Percentiles rank a stretch among this genome's conserved stretches.
These are phyloP conservation scores for Aethionema arabicum DNA, from an alignment of 345 rosid genomes.

Conservation along the genomic window DNA sequence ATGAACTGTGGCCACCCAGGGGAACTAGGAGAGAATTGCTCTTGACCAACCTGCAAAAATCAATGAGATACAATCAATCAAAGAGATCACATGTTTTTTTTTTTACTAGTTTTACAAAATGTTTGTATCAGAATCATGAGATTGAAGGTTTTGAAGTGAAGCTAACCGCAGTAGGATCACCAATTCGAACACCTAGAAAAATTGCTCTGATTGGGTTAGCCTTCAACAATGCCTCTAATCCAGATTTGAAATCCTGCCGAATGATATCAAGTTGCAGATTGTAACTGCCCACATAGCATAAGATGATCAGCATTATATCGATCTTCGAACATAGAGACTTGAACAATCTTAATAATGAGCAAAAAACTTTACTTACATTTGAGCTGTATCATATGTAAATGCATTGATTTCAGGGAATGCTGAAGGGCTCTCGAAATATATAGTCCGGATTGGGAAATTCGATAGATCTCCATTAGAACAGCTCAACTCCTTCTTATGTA, in stretches of 20 bases:
- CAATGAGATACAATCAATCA: conserved; percentile 14
- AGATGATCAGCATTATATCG: conserved; percentile 20
- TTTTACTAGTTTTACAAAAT: not conserved
- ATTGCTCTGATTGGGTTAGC: conserved; percentile 88
- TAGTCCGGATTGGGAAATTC: conserved; percentile 78
- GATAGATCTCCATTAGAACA: conserved; percentile 59
- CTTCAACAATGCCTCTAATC: conserved; percentile 80
- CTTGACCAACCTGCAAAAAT: conserved; percentile 80
- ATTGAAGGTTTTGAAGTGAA: conserved; percentile 18
- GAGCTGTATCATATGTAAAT: conserved; percentile 83
- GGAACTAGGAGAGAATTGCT: conserved; percentile 97
- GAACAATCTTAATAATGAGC: conserved; percentile 1
- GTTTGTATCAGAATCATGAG: conserved; percentile 13
- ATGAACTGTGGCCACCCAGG: conserved; percentile 99
- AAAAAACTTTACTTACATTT: conserved; percentile 47
- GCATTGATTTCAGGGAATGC: conserved; percentile 88
- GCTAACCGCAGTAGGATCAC: conserved; percentile 99
- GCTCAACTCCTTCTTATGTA: conserved; percentile 58
- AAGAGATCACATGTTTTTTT: not conserved
- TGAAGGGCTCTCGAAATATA: conserved; percentile 85
- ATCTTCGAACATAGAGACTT: not conserved
- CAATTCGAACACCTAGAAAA: conserved; percentile 96
- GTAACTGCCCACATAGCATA: conserved; percentile 54
- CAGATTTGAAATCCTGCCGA: conserved; percentile 87
- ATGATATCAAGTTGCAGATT: conserved; percentile 77